Evolutionary conservation across 371 early-diverging fungal genomes (phyloP).

Genomic region (Syncephalastrum monosporum): DNA sequence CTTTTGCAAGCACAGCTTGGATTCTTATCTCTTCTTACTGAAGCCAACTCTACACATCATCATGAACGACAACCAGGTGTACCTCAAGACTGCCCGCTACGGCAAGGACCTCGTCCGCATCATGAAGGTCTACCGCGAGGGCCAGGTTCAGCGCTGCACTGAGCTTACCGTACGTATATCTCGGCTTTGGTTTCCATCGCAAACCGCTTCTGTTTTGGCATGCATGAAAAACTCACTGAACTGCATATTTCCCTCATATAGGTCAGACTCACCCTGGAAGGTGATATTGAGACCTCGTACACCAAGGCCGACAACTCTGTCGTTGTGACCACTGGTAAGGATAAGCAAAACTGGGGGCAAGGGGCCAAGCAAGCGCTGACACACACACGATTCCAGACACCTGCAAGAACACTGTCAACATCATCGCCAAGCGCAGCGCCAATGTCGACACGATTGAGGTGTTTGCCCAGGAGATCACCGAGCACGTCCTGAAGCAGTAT

Average conservation of each 20-base stretch:
- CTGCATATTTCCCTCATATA: constrained; percentile 6
- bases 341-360: not conserved
- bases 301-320: constrained; percentile 79
- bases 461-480: constrained; percentile 70
- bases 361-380: not conserved
- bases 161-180: constrained; percentile 64
- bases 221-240: not conserved
- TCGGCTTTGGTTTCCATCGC: not conserved
- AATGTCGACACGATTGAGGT: constrained; percentile 75
- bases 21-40: constrained; percentile 3
- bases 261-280: constrained; percentile 71
- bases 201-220: not conserved
- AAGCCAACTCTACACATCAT: constrained; percentile 8
- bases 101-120: constrained; percentile 83
- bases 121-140: constrained; percentile 72
- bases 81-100: constrained; percentile 64
- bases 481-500: constrained; percentile 75
- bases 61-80: constrained; percentile 25
- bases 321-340: constrained; percentile 50
- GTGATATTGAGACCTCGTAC: constrained; percentile 76
- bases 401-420: constrained; percentile 83
- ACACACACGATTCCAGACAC: constrained; percentile 44
- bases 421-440: constrained; percentile 70
- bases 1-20: too few relatives aligned
- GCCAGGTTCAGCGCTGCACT: constrained; percentile 66